These are phyloP conservation scores for Viridothelium virens DNA, from an alignment of 495 filamentous ascomycete genomes.

Conservation along the genomic window DNA sequence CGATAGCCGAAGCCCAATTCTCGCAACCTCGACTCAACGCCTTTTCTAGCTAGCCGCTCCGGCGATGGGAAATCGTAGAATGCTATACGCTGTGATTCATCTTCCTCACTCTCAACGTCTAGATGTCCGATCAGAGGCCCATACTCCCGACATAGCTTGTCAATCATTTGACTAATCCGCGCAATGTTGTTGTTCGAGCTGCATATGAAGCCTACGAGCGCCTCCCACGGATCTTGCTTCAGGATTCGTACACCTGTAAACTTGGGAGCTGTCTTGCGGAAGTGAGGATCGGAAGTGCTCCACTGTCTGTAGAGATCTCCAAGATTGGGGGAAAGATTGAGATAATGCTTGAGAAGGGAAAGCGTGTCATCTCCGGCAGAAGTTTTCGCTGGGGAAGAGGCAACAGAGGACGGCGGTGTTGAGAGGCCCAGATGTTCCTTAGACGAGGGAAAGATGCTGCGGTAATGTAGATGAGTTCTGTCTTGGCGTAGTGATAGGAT, in stretches of 20 bases:
- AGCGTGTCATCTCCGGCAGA: conserved; percentile 50
- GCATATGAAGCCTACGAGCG: conserved; percentile 90
- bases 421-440: conserved; percentile 27
- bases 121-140: conserved; percentile 67
- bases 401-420: conserved; percentile 34
- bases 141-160: conserved; percentile 82
- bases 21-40: conserved; percentile 70
- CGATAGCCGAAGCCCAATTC: conserved; percentile 89
- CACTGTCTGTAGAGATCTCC: conserved; percentile 74
- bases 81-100: conserved; percentile 37
- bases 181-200: conserved; percentile 98
- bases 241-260: conserved; percentile 93
- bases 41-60: conserved; percentile 54
- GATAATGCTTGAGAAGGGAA: conserved; percentile 28
- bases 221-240: conserved; percentile 93
- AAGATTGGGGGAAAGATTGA: conserved; percentile 58
- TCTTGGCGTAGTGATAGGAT: conserved; percentile 83
- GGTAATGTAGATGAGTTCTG: conserved; percentile 69
- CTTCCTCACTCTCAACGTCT: conserved; percentile 29
- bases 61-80: conserved; percentile 87
- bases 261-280: conserved; percentile 74
- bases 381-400: conserved; percentile 22
- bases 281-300: conserved; percentile 79
- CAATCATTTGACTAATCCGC: conserved; percentile 91
- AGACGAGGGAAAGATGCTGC: conserved; percentile 49